Evolutionary conservation across 2,329 filamentous ascomycete species (phyloP), one percentile per base, ranked within the genome.

Genomic region (Colletotrichum scovillei): DNA sequence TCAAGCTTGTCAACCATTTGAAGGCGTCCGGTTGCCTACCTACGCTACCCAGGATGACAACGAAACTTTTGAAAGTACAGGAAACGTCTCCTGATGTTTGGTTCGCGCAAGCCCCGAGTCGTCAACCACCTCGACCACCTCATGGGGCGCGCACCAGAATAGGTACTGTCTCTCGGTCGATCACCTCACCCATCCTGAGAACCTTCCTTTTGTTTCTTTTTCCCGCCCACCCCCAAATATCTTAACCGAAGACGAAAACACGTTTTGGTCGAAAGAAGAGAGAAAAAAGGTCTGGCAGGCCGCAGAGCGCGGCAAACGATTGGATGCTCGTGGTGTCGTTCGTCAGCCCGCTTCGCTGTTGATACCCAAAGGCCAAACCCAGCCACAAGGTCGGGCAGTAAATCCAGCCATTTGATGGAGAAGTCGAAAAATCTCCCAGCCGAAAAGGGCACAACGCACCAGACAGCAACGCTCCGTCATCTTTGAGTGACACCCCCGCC

Each of bases 281-380:
- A 19, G 38, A 63, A 32, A 49, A 16, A 46, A 19, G 14, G 32
- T 19, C 30, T 42, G 38, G 38, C 38, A 22, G 9, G 28, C 30
- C 4, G 28, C n/a, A 32, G 32, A 49, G 56, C 60, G 60, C 46
- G 26, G 62, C 57, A 71, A 62, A 66, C 35, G 71, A 73, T 71
- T 73, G 70, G 70, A 73, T n/a, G 14, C 32, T 24, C 14, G 53
- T 14, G 26, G 52, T n/a, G 12, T 57, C 56, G 62, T 58, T 69
- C 38, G 71, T 72, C 67, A 63, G 56, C 68, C 58, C 38, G 28
- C 38, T 49, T 60, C 62, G 35, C 55, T 32, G 57, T 75, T 74
- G 74, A 64, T 75, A 75, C 74, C 74, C 74, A 75, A 75, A 68
- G 52, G 73, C 71, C 73, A 62, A 74, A 67, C 58, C 73, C 53